Evolutionary conservation across 2,329 filamentous ascomycete species (phyloP), one percentile per base, ranked within the genome.

Genomic region (Metarhizium robertsii): DNA sequence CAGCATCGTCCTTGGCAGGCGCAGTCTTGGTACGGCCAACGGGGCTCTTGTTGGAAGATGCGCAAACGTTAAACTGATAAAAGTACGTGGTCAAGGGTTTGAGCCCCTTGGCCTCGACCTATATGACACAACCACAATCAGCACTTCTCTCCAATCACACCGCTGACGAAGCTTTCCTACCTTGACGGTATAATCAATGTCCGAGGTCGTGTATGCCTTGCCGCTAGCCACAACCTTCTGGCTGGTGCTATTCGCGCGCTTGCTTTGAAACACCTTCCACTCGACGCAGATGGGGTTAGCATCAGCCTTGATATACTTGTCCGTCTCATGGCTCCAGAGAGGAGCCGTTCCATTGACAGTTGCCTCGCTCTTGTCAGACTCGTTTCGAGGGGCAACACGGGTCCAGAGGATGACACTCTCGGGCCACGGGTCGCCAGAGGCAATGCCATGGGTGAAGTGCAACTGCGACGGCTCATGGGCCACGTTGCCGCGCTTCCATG

Each of bases 151-250:
- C 30, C 34, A 7, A 6, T 11, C 6, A 3, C 18, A 6, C 2
- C 10, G 25, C 20, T 34, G 2, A 14, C 6, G 8, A 1, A 1
- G 8, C 1, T 0, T 0, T 1, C 1, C 11, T 4, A 83, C 82
- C 75, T 89, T 89, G 57, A 90, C 73, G 0, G 87, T 90, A 65
- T 85, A 91, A 65, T 91, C 87, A 50, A 90, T 81, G 65, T 90
- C 87, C 1, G 81, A 86, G 40, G 79, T 87, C 0, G 87, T 90
- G 64, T 84, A 88, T 1, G 78, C 84, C 40, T 71, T 79, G 5
- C 87, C 87, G 1, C 72, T 73, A 52, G 78, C 74, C 2, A 81
- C 79, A 7, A 80, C 70, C 2, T 72, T 63, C 11, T 69, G 68
- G 4, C 30, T 3, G 36, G 79, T 72, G 2, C 57, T 54, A 1